Base-by-base conservation (phyloP, 1,284 basidiomycete genomes). In the Heterobasidion occidentale region DNA sequence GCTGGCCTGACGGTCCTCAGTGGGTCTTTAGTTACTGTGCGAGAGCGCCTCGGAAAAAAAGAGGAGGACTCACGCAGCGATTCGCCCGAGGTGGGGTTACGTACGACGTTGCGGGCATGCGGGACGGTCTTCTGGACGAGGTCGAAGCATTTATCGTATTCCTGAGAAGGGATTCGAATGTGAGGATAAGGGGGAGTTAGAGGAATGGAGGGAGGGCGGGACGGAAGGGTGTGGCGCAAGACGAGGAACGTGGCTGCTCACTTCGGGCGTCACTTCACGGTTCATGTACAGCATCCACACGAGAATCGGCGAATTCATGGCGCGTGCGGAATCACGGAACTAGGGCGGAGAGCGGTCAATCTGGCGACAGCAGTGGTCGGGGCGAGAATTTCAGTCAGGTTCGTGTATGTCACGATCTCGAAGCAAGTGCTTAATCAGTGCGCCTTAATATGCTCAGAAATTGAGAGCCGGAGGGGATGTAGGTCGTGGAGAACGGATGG, bases 271-370 rank as follows among this genome's bases (percentile, higher is more conserved):
- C 63, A 88, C 81, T 68, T 88, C 84, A 56, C 86, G 75, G 64
- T 88, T 88, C 63, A 88, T 70, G 8, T 82, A 84, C 53, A 89
- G 71, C 81, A 88, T 87, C 87, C 87, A 89, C 46, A 88, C 83
- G 42, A 88, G 75, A 60, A 88, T 80, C 12, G 84, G 84, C 64
- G 81, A 84, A 58, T 83, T 82, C 75, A 77, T 73, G 38, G 49
- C 19, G 38, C 38, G 38, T n/a, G 38, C 38, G 38, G n/a, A 42
- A 12, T 42, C 38, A 9, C 38, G 38, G 38, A 42, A 42, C 38
- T 11, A 4, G 5, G 27, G 27, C 27, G 27, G 27, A 27, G 27
- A 27, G 27, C 27, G 27, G 27, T 6, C 27, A 27, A 27, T 27
- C 6, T 6, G 27, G 6, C 27, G 27, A 27, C 27, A 27, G 27